Base-by-base conservation (phyloP, 495 filamentous ascomycete species). In the Trichodelitschia bisporula region DNA sequence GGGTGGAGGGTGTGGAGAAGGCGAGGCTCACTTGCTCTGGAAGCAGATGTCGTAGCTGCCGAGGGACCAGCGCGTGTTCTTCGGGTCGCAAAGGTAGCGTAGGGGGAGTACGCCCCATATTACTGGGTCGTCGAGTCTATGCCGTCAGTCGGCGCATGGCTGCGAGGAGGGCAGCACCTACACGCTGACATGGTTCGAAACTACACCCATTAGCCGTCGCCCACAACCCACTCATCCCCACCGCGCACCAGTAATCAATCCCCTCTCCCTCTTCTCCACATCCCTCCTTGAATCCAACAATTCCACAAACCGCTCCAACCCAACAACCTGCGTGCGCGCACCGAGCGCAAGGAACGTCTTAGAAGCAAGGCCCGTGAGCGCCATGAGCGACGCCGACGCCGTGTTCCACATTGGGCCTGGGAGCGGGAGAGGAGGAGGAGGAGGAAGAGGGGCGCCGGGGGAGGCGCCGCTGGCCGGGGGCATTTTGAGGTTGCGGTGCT, bases 101-200 rank as follows among this genome's bases (percentile, higher is more conserved):
- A 71, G 47, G 3, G 86, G 86, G 4, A 97, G 58, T 11, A 77
- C 57, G 20, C 83, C 84, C 80, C 82, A 97, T 31, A 92, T 64
- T 26, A 93, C 48, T 5, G 86, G 86, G 56, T 97, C 86, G 53
- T 97, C 86, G 41, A 93, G 56, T 27, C 84, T 95, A 46, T 33
- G 4, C 24, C 12, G 15, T 9, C 14, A 20, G 19, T 1, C 19
- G 15, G 12, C 19, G 10, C n/a, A 21, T 20, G 33, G 27, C 12
- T 33, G 40, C 38, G 16, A 10, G 27, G 53, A 43, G n/a, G n/a
- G n/a, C n/a, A n/a, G 41, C 50, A 86, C 79, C 55, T 77, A 95
- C 86, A 97, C 73, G 54, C 77, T 82, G 37, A 78, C 64, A 51
- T 97, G 86, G 49, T 97, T 97, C 18, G 77, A 91, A 5, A 95